Percentiles rank a stretch among this genome's conserved stretches.
Conservation (phyloP, 2,329 filamentous ascomycete genomes). For the Monilinia fructigena region DNA sequence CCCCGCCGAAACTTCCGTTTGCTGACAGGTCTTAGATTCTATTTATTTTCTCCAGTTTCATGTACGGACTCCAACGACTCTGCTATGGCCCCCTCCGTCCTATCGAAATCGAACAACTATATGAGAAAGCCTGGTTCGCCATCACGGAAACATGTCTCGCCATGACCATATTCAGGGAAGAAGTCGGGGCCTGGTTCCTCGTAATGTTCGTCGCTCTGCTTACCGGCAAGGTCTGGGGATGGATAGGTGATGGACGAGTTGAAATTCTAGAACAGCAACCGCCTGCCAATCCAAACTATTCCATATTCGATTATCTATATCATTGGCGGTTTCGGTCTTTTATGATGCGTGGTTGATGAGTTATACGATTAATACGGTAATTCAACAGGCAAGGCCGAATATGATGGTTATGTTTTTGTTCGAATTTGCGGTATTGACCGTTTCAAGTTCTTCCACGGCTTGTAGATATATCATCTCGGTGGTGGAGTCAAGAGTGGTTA, state of each 20-base stretch:
- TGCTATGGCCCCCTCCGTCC: slow-evolving; percentile 88
- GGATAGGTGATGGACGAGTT: slow-evolving; percentile 94
- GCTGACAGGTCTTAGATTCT: slow-evolving; percentile 51
- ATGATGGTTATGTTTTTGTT: slow-evolving; percentile 99
- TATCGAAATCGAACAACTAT: slow-evolving; percentile 94
- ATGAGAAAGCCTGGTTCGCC: slow-evolving; percentile 97
- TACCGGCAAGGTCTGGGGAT: slow-evolving; percentile 95
- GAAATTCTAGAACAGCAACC: slow-evolving; percentile 95
- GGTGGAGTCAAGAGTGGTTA: slow-evolving; percentile 72
- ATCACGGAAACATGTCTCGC: slow-evolving; percentile 95
- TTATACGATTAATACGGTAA: slow-evolving; percentile 79
- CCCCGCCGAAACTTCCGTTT: slow-evolving; percentile 12
- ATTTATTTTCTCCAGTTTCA: slow-evolving; percentile 73
- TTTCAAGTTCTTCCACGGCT: slow-evolving; percentile 76
- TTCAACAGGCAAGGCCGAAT: slow-evolving; percentile 84
- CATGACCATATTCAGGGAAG: slow-evolving; percentile 97
- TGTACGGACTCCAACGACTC: slow-evolving; percentile 84
- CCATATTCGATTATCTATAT: slow-evolving; percentile 77
- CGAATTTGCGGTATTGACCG: slow-evolving; percentile 85
- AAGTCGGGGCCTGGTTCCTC: slow-evolving; percentile 90
- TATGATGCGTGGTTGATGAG: slow-evolving; percentile 80
- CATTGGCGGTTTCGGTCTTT: slow-evolving; percentile 71
- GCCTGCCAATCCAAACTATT: slow-evolving; percentile 84
- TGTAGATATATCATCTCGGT: slow-evolving; percentile 77
- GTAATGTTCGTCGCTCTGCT: slow-evolving; percentile 94